Percentiles rank a stretch among this genome's conserved stretches.
These are phyloP conservation scores for Dryas drummondii DNA, from an alignment of 306 rosid genomes.

Conservation along the genomic window DNA sequence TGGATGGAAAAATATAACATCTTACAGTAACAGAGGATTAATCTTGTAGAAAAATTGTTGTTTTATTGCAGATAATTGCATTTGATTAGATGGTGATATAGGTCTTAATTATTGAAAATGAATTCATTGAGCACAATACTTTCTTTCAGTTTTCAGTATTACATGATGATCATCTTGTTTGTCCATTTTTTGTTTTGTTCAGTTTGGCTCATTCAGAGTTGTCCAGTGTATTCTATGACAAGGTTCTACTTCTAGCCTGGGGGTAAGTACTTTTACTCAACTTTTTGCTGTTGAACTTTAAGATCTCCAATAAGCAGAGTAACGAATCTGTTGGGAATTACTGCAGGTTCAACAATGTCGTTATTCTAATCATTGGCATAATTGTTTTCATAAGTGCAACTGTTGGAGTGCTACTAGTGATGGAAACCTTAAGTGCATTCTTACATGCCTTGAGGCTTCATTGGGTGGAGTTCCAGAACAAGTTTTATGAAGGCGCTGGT, in stretches of 20 bases:
- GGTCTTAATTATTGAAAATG: not conserved
- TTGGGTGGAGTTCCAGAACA: constrained; percentile 85
- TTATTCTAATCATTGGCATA: constrained; percentile 56
- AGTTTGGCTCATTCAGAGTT: constrained; percentile 85
- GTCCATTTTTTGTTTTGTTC: constrained; percentile 27
- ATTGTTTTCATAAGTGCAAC: constrained; percentile 63
- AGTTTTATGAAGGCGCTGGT: constrained; percentile 77
- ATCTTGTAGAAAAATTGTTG: too few species aligned
- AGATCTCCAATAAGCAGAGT: constrained; percentile 1
- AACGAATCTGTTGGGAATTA: constrained; percentile 1
- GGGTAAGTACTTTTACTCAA: constrained; percentile 28
- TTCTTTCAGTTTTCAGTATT: not conserved
- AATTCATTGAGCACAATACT: not conserved
- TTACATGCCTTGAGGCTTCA: constrained; percentile 86
- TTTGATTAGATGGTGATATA: too few species aligned
- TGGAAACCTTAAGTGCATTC: constrained; percentile 88
- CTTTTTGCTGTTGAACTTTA: not conserved
- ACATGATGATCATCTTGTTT: constrained; percentile 15
- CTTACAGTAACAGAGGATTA: too few species aligned
- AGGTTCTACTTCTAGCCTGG: constrained; percentile 60
- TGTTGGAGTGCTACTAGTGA: constrained; percentile 68
- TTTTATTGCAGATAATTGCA: too few species aligned
- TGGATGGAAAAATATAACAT: too few species aligned
- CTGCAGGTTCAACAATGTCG: constrained; percentile 60
- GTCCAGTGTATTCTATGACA: constrained; percentile 76